A percentile compares a stretch with the other conserved stretches of the same genome.
Evolutionary conservation across 2,329 filamentous ascomycete genomes (phyloP).

Genomic region (Parasarocladium wereldwijsianum): DNA sequence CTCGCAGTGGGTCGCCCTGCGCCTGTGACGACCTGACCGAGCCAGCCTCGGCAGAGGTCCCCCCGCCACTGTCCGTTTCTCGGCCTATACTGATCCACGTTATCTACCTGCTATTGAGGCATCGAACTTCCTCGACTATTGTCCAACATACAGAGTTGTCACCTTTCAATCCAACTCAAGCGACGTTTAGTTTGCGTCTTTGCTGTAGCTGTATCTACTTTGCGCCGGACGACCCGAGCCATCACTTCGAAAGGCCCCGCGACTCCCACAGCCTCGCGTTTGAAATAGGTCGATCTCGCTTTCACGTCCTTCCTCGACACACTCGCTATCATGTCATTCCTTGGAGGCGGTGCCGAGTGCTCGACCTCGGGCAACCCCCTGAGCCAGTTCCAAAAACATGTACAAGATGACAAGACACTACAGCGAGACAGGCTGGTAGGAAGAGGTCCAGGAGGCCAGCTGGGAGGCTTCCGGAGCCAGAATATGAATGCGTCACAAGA

Average conservation of each 20-base stretch:
- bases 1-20: slow-evolving; percentile 2
- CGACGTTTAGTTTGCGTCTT: no score
- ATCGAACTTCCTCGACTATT: no score
- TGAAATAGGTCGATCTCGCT: neutral
- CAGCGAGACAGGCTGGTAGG: slow-evolving; percentile 82
- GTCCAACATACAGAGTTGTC: no score
- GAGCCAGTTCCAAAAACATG: slow-evolving; percentile 94
- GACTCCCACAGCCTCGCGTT: no score
- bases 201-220: no score
- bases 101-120: slow-evolving; percentile 1
- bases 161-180: no score
- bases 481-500: slow-evolving; percentile 58
- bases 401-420: slow-evolving; percentile 87
- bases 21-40: slow-evolving; percentile 4
- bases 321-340: slow-evolving; percentile 64
- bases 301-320: slow-evolving; percentile 3
- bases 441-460: slow-evolving; percentile 51
- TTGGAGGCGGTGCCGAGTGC: slow-evolving; percentile 89
- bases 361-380: slow-evolving; percentile 92
- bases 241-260: no score
- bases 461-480: slow-evolving; percentile 65
- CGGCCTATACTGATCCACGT: slow-evolving; percentile 5
- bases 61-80: slow-evolving; percentile 5
- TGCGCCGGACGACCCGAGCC: no score
- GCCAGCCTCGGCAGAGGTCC: slow-evolving; percentile 8